Base-by-base conservation (phyloP, 495 filamentous ascomycete genomes). In the Xylaria castorea region DNA sequence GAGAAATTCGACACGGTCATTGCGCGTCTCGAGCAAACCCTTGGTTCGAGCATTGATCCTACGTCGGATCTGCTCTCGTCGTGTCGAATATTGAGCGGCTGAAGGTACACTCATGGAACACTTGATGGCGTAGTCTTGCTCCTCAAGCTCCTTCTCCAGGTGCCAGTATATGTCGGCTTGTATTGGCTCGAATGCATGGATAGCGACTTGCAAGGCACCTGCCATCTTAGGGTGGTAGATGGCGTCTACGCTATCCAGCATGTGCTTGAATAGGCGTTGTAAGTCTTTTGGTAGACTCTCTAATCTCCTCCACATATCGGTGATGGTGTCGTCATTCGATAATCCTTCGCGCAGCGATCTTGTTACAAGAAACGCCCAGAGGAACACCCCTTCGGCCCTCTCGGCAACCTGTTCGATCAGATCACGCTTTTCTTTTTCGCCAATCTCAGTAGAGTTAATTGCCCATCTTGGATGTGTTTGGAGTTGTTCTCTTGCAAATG, bases 1-100 rank as follows among this genome's bases (percentile, higher is more conserved):
- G 22, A 55, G 51, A 6, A 55, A 55, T 27, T 55, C 51, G 16
- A 55, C 51, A 51, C 48, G 48, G n/a, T 51, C n/a, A 51, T 51
- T 22, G 48, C 48, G 48, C 48, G n/a, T 51, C 53, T 57, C 27
- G 27, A 57, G 53, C 27, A 57, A 18, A 20, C 53, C 53, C 27
- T 57, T 57, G 22, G 53, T 57, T 32, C 27, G 22, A 7, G 22
- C 53, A 57, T 57, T 57, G 4, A 57, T 57, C 12, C 53, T 57
- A 18, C 53, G 53, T 16, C 27, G 11, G 22, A 32, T 32, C 53
- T 57, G 53, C 27, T 57, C 53, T 57, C 27, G 22, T 32, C 27
- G 53, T 57, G 3, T 16, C 25, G 53, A 57, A 16, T 0, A 16
- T 57, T 57, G 53, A 27, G 22, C 25, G 53, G 12, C 14, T 2